These are phyloP conservation scores for Uronychia binucleata DNA, from an alignment of 73 alveolate species.

Conservation along the genomic window DNA sequence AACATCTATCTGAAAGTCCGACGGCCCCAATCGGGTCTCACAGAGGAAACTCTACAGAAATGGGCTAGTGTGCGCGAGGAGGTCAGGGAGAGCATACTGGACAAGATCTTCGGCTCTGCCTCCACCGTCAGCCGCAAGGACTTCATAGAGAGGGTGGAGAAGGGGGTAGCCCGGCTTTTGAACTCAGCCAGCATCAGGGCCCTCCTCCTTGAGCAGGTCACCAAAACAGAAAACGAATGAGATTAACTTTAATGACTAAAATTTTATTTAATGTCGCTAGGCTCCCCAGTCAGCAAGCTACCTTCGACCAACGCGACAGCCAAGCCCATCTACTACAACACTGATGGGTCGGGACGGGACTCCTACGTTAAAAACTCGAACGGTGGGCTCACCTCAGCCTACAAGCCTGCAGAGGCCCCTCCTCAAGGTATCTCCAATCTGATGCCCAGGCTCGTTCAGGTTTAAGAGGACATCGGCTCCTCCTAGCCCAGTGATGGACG, in stretches of 20 bases:
- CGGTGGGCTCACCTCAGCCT: conserved; percentile 45
- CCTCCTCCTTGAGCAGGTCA: background rate
- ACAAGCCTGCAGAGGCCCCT: background rate
- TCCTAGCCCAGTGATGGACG: background rate
- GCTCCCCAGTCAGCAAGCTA: background rate
- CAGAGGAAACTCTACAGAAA: background rate
- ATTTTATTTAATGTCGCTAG: background rate
- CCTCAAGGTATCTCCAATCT: background rate
- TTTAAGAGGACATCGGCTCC: background rate
- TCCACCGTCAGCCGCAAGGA: background rate
- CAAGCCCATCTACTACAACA: conserved; percentile 41
- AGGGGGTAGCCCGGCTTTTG: background rate
- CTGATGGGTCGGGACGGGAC: conserved; percentile 69
- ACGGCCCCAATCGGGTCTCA: background rate
- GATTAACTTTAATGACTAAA: background rate
- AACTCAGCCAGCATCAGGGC: background rate
- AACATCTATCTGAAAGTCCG: background rate
- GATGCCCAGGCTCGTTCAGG: background rate
- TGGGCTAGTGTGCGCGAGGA: background rate
- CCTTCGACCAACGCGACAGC: conserved; percentile 22
- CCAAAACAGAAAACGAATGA: background rate
- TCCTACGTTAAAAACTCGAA: conserved; percentile 37
- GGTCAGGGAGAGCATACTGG: background rate
- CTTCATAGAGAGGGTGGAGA: background rate
- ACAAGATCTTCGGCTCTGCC: background rate